phyloP scores from a whole-genome alignment of 1,139 yeast genomes.

The Entelexis paramagnoliae region DNA sequence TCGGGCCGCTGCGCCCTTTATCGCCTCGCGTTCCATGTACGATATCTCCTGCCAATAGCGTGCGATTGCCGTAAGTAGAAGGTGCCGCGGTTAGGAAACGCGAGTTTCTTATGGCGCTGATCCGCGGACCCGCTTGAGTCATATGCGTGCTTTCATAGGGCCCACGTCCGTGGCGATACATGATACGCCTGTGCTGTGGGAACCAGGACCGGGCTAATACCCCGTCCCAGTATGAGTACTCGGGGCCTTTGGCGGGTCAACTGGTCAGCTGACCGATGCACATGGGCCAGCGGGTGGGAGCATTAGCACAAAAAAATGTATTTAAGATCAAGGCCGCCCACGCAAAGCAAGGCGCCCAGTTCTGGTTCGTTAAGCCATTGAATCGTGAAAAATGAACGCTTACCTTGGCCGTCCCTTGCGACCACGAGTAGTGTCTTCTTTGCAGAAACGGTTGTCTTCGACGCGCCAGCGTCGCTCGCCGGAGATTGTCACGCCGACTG shows the following conservation, averaged over 20 bases:
- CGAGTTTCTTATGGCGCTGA: neutral
- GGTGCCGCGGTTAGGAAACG: neutral
- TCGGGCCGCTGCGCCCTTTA: neutral
- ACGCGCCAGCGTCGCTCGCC: conserved; percentile 21
- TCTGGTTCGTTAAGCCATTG: neutral
- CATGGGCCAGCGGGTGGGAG: neutral
- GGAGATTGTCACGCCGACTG: conserved; percentile 9
- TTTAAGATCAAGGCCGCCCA: neutral
- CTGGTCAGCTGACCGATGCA: neutral
- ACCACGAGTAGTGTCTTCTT: neutral
- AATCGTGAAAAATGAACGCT: neutral
- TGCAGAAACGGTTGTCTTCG: conserved; percentile 11
- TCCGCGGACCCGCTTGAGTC: neutral
- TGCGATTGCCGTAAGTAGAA: neutral
- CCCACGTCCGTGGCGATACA: neutral
- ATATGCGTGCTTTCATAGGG: neutral
- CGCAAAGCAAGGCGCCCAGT: neutral
- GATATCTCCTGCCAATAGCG: neutral
- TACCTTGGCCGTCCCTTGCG: neutral
- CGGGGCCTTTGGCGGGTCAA: neutral
- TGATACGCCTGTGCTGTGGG: neutral
- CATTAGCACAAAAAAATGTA: neutral
- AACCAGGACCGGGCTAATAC: neutral
- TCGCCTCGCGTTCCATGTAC: neutral
- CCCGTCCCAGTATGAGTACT: neutral